A percentile compares a stretch with the other conserved stretches of the same genome.
Conservation (phyloP, 1,284 basidiomycete species). For the Trametes pubescens region DNA sequence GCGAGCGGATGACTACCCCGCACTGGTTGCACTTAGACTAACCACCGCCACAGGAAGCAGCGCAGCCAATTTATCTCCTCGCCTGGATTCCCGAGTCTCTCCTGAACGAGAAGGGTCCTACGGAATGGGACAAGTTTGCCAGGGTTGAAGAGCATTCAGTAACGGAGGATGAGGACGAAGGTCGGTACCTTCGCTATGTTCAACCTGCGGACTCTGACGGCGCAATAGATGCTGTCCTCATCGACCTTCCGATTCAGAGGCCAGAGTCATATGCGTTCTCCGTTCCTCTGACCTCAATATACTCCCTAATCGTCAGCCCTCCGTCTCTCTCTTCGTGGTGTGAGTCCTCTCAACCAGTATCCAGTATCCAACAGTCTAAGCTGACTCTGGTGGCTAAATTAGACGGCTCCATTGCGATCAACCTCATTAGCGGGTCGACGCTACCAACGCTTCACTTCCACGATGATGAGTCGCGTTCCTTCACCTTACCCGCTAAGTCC, state of each 20-base stretch:
- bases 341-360: conserved; percentile 50
- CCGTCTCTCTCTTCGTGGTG: conserved; percentile 90
- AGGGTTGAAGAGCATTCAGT: conserved; percentile 75
- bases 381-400: neutral
- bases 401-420: conserved; percentile 84
- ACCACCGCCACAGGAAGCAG: conserved; percentile 62
- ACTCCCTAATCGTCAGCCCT: conserved; percentile 88
- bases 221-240: conserved; percentile 75
- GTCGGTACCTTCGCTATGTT: conserved; percentile 46
- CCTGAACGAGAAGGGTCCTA: conserved; percentile 76
- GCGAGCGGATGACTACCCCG: conserved; percentile 49
- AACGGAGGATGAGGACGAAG: conserved; percentile 74
- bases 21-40: conserved; percentile 19
- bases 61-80: conserved; percentile 77
- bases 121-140: conserved; percentile 88
- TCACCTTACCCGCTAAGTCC: conserved; percentile 61
- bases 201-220: conserved; percentile 15
- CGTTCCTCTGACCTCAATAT: conserved; percentile 87
- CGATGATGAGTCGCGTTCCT: conserved; percentile 92
- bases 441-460: conserved; percentile 95
- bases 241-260: conserved; percentile 76
- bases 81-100: conserved; percentile 89
- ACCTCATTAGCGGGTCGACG: conserved; percentile 89
- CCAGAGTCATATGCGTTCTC: conserved; percentile 96
- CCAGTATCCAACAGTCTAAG: neutral